A percentile compares a stretch with the other conserved stretches of the same genome.
Evolutionary conservation across 306 rosid species (phyloP).

Genomic region (Ammopiptanthus mongolicus): DNA sequence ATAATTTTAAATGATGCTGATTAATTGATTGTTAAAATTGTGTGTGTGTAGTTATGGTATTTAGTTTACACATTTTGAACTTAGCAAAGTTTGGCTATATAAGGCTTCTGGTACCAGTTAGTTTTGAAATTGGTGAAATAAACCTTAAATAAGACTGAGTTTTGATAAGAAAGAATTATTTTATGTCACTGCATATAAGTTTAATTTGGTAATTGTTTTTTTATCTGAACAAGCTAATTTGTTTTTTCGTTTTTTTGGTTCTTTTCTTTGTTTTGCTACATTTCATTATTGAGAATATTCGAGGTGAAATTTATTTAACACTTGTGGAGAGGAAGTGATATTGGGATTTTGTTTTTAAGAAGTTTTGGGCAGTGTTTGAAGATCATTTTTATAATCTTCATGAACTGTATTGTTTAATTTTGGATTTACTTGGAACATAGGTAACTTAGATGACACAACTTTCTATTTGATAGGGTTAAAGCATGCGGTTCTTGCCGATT

Average conservation of each 20-base stretch:
- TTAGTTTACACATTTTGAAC: not conserved
- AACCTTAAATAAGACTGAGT: not conserved
- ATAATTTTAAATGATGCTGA: not conserved
- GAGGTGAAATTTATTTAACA: not conserved
- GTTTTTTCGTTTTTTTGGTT: not conserved
- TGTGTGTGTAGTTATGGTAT: not conserved
- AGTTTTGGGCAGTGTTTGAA: not conserved
- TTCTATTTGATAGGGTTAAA: conserved; percentile 17
- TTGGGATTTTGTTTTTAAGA: not conserved
- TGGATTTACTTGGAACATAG: conserved; percentile 3
- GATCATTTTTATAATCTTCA: not conserved
- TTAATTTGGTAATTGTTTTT: not conserved
- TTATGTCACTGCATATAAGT: not conserved
- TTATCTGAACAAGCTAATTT: not conserved
- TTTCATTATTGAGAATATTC: conserved; percentile 2
- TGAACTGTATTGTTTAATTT: conserved; percentile 5
- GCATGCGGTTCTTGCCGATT: conserved; percentile 16
- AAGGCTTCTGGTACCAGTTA: not conserved
- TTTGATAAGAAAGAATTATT: not conserved
- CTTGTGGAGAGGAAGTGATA: not conserved
- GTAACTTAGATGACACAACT: conserved; percentile 3
- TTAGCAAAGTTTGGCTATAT: not conserved
- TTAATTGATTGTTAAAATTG: not conserved
- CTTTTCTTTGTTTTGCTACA: not conserved
- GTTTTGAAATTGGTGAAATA: not conserved